Conservation (phyloP, 495 filamentous ascomycete species). For the Aspergillus sparsus region DNA sequence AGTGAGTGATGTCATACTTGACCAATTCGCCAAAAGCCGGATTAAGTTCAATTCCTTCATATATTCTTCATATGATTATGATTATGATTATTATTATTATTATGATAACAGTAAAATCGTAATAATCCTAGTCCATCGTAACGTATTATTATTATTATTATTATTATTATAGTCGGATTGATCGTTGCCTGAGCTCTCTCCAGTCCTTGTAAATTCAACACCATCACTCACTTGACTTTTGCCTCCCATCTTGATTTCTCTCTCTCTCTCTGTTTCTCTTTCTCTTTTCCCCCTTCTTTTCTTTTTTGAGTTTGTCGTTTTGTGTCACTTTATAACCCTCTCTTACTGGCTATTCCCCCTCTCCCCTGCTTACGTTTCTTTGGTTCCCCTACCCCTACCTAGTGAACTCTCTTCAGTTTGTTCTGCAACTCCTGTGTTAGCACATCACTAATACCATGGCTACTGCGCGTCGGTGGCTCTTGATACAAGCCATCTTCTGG, state of each 20-base stretch:
- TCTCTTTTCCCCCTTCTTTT: neutral
- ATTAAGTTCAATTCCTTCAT: too few relatives aligned
- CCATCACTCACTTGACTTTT: neutral
- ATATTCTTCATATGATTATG: too few relatives aligned
- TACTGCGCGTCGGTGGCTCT: constrained; percentile 67
- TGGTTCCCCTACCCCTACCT: neutral
- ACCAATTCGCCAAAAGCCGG: too few relatives aligned
- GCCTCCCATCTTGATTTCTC: neutral
- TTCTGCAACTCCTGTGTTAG: neutral
- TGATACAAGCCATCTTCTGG: constrained; percentile 72
- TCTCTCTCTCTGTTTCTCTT: neutral
- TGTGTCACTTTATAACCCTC: neutral
- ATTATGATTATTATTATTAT: too few relatives aligned
- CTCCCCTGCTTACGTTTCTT: neutral
- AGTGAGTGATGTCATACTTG: too few relatives aligned
- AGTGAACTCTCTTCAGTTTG: constrained; percentile 1
- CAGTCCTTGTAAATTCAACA: too few relatives aligned
- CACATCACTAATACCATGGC: constrained; percentile 31
- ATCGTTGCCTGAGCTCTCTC: too few relatives aligned
- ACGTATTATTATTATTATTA: too few relatives aligned
- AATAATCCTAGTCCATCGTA: too few relatives aligned
- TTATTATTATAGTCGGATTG: too few relatives aligned
- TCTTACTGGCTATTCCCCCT: neutral
- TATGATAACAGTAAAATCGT: too few relatives aligned
- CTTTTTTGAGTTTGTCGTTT: constrained; percentile 5